Evolutionary conservation across 345 rosid species (phyloP), one percentile per base, ranked within the genome.

Genomic region (thale cress (Arabidopsis thaliana)): DNA sequence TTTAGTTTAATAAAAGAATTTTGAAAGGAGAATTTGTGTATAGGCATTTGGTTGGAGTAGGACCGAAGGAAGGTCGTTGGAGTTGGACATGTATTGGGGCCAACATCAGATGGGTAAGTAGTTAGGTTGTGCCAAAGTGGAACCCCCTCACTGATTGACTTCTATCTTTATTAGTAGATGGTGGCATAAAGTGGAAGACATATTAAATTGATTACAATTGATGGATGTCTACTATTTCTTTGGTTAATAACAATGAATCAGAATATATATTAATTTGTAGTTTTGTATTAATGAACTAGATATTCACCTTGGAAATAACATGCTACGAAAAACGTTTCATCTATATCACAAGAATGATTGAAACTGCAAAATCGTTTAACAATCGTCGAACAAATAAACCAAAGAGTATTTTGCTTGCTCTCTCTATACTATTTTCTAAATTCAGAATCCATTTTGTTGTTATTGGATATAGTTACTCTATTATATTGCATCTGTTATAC

Each of bases 21-120:
- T 9, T 3, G 30, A 50, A 50, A 23, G 38, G 28, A 36, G 63
- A 7, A 34, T 58, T 59, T 36, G 62, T 58, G 44, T 58, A 8
- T 58, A 8, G 14, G 38, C 42, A 24, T 48, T 71, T 71, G 50
- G 36, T 72, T 62, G 62, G 77, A 42, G 56, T 64, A 73, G 48
- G 48, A n/a, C 5, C 57, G 23, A 64, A 40, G 76, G 16, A 62
- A 52, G 69, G 59, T 59, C 59, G 30, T 51, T 8, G 50, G 73
- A 44, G 30, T 41, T 44, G 42, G 55, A 73, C 57, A 24, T 51
- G 34, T 9, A 44, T 24, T 37, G 40, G 58, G 68, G 52, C 76
- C 60, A 14, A 62, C 40, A 16, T 28, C 2, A 53, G 77, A 24
- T 57, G 56, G 38, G 28, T 55, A n/a, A 23, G 44, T 57, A 56